Percentiles rank a stretch among this genome's conserved stretches.
phyloP scores from a whole-genome alignment of 129 eudicot species.

The Lactuca sativa region DNA sequence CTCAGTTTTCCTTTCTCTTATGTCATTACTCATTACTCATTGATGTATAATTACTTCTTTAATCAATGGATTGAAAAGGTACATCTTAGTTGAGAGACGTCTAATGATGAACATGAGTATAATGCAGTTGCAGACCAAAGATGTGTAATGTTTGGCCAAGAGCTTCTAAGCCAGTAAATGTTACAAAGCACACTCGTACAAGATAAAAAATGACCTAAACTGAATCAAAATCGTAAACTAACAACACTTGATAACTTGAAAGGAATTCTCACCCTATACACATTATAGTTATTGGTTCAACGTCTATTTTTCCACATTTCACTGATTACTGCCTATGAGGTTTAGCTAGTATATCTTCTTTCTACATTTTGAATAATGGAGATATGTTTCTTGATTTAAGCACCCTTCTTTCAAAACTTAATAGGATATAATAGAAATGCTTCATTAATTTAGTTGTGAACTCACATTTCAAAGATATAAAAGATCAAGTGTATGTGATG shows the following conservation, averaged over 20 bases:
- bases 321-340: no score
- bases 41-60: neutral
- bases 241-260: no score
- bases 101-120: neutral
- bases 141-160: no score
- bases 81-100: neutral
- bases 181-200: no score
- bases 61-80: neutral
- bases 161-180: no score
- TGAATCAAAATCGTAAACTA: no score
- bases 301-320: no score
- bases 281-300: no score
- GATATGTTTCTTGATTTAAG: constrained; percentile 4
- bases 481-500: constrained; percentile 68
- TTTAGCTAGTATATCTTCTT: neutral
- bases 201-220: no score
- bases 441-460: constrained; percentile 50
- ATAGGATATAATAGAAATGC: constrained; percentile 73
- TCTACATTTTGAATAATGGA: neutral
- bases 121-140: no score
- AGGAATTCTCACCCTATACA: no score
- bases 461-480: constrained; percentile 62
- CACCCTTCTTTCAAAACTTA: constrained; percentile 8
- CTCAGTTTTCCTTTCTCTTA: neutral
- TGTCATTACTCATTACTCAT: neutral